A percentile compares a stretch with the other conserved stretches of the same genome.
These are phyloP conservation scores for Quercus ilex DNA, from an alignment of 306 rosid genomes.

Conservation along the genomic window DNA sequence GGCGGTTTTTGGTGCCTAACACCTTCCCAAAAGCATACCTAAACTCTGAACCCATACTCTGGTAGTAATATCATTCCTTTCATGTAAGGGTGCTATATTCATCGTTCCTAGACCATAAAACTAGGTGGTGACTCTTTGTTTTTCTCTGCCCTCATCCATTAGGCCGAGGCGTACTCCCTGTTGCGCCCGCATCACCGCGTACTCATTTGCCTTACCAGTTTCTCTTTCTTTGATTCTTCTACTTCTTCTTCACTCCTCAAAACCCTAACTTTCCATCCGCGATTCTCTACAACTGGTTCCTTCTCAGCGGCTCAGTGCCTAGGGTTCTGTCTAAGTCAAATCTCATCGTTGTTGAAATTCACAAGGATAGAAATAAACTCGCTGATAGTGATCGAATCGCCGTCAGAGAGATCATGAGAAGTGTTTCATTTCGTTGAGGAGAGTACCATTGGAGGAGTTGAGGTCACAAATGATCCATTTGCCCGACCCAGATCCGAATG, in stretches of 20 bases:
- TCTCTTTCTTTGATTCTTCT: background rate
- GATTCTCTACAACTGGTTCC: background rate
- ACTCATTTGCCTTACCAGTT: too few relatives aligned
- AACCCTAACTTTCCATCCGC: background rate
- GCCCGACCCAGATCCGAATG: conserved; percentile 15
- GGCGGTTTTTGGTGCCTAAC: too few relatives aligned
- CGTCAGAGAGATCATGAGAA: conserved; percentile 37
- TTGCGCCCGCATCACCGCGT: too few relatives aligned
- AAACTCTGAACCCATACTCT: too few relatives aligned
- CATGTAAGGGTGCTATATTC: too few relatives aligned
- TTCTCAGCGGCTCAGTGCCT: conserved; percentile 31
- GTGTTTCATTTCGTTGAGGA: conserved; percentile 41
- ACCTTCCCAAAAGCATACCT: too few relatives aligned
- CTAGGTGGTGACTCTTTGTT: too few relatives aligned
- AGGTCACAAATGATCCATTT: conserved; percentile 69
- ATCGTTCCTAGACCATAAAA: too few relatives aligned
- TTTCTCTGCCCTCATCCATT: too few relatives aligned
- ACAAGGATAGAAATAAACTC: conserved; percentile 56
- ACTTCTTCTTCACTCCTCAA: conserved; percentile 17
- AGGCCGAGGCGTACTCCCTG: too few relatives aligned
- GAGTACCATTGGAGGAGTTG: conserved; percentile 72
- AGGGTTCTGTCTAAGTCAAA: conserved; percentile 36
- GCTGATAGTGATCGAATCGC: conserved; percentile 58
- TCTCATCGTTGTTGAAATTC: conserved; percentile 19
- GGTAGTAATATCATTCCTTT: too few relatives aligned